Conservation (phyloP, 2,329 filamentous ascomycete species). For the Stemphylium lycopersici region DNA sequence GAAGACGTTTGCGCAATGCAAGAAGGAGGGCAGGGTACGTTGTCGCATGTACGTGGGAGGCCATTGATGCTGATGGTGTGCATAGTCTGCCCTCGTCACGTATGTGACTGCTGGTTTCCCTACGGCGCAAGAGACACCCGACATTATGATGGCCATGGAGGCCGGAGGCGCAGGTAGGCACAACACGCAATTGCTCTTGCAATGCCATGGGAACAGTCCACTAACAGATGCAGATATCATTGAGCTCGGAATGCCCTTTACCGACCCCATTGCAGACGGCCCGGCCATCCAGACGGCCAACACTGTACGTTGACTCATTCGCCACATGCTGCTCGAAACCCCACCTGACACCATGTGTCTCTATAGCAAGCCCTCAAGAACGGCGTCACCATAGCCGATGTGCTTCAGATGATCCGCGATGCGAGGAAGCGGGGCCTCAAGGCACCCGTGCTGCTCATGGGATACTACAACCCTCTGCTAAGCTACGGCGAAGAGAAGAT, state of each 20-base stretch:
- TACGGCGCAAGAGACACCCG: constrained; percentile 77
- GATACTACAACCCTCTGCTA: constrained; percentile 96
- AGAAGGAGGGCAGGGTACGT: constrained; percentile 55
- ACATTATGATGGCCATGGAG: constrained; percentile 87
- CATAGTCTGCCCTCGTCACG: constrained; percentile 82
- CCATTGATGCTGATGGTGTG: constrained; percentile 13
- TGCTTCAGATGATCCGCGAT: constrained; percentile 81
- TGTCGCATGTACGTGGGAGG: not conserved
- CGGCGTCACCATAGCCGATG: constrained; percentile 80
- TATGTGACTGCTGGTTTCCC: constrained; percentile 97
- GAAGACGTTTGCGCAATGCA: constrained; percentile 58
- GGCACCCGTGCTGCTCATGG: constrained; percentile 91
- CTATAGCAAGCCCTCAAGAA: constrained; percentile 75
- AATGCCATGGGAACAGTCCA: constrained; percentile 1
- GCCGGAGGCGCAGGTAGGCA: constrained; percentile 83
- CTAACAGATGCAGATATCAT: constrained; percentile 73
- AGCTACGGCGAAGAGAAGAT: constrained; percentile 93
- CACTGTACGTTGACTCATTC: constrained; percentile 63
- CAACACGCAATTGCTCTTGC: not conserved
- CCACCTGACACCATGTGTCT: constrained; percentile 21
- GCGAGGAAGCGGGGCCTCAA: constrained; percentile 78
- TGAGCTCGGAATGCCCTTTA: constrained; percentile 95
- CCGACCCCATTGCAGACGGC: constrained; percentile 96
- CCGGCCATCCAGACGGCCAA: constrained; percentile 97
- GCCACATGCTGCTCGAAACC: constrained; percentile 17